A percentile compares a stretch with the other conserved stretches of the same genome.
Evolutionary conservation across 2,329 filamentous ascomycete species (phyloP).

Genomic region (Curvularia lunata): DNA sequence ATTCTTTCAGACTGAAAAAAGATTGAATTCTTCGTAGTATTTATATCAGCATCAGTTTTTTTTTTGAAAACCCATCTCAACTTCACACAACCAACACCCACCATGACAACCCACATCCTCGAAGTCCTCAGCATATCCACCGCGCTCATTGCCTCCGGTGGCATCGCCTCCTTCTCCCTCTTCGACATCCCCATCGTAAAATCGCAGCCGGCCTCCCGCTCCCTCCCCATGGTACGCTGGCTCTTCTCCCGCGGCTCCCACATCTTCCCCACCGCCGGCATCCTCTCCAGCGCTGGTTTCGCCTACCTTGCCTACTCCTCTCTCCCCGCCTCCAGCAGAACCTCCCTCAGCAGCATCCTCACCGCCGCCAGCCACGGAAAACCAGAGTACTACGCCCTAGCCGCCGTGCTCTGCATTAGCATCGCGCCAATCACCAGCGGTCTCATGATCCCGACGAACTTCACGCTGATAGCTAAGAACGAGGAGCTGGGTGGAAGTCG

Average conservation of each 20-base stretch:
- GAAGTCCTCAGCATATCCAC: slow-evolving; percentile 41
- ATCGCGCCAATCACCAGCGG: slow-evolving; percentile 26
- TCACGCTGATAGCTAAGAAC: slow-evolving; percentile 31
- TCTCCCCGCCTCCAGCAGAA: slow-evolving; percentile 1
- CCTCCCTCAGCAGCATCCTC: no score
- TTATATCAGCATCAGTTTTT: no score
- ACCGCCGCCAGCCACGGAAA: slow-evolving; percentile 9
- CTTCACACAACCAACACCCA: not conserved
- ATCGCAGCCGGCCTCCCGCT: slow-evolving; percentile 48
- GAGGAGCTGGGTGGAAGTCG: slow-evolving; percentile 26
- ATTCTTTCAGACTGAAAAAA: not conserved
- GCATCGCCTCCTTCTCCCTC: slow-evolving; percentile 44
- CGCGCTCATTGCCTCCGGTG: slow-evolving; percentile 43
- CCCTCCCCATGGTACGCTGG: slow-evolving; percentile 46
- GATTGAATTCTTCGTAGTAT: not conserved
- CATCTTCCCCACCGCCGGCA: slow-evolving; percentile 39
- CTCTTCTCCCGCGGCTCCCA: slow-evolving; percentile 49
- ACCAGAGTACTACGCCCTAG: slow-evolving; percentile 20
- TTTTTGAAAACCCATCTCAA: not conserved
- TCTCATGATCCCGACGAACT: slow-evolving; percentile 19
- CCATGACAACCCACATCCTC: slow-evolving; percentile 22
- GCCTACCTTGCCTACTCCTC: slow-evolving; percentile 30
- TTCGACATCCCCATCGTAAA: slow-evolving; percentile 42
- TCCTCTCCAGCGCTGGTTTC: slow-evolving; percentile 41
- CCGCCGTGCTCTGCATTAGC: slow-evolving; percentile 26